Evolutionary conservation across 78 protist genomes (phyloP).

Genomic region (Dictyostelium purpureum): DNA sequence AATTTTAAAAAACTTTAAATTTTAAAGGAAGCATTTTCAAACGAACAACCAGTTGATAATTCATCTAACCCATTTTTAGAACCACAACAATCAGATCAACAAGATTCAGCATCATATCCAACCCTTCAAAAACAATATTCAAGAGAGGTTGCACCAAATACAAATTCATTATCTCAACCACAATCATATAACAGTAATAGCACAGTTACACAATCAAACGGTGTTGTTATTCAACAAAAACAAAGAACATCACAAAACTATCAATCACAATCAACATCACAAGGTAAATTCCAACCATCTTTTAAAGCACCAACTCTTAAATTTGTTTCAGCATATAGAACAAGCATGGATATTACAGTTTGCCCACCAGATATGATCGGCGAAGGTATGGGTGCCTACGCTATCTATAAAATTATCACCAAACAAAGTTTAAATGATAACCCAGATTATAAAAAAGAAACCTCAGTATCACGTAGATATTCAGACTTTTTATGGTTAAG

Average conservation of each 20-base stretch:
- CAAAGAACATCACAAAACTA: conserved; percentile 2
- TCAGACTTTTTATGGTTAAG: conserved; percentile 80
- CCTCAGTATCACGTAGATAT: conserved; percentile 32
- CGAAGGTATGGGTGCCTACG: conserved; percentile 54
- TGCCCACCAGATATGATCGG: conserved; percentile 55
- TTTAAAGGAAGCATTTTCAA: conserved; percentile 33
- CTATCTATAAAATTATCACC: conserved; percentile 23
- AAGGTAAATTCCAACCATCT: conserved; percentile 1
- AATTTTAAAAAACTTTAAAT: neutral
- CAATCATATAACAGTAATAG: conserved; percentile 1
- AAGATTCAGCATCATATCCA: conserved; percentile 20
- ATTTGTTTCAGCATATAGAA: neutral
- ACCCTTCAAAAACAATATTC: neutral
- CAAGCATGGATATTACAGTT: conserved; percentile 49
- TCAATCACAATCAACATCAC: neutral
- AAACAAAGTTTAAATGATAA: conserved; percentile 18
- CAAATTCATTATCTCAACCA: too few species aligned
- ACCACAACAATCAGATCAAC: conserved; percentile 4
- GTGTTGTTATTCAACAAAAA: neutral
- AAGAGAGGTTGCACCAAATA: neutral
- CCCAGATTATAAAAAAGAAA: conserved; percentile 72
- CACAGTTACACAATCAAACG: conserved; percentile 5
- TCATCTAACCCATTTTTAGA: conserved; percentile 45
- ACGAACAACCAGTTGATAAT: conserved; percentile 16
- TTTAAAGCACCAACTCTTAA: neutral